These are phyloP conservation scores for Pichia cabralensis DNA, from an alignment of 805 yeast species.

Conservation along the genomic window DNA sequence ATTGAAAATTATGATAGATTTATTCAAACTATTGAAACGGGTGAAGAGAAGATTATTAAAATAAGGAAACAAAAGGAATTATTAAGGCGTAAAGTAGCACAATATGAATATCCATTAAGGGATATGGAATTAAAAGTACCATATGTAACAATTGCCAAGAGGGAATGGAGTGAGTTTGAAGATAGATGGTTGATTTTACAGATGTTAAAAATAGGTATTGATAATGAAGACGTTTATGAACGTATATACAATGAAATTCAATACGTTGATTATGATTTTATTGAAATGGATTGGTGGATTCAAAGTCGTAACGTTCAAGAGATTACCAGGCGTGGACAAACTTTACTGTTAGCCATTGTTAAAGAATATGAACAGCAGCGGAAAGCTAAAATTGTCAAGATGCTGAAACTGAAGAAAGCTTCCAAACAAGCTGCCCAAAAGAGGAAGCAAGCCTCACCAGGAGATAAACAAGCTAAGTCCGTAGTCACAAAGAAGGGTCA, in stretches of 20 bases:
- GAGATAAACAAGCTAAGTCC: too few species aligned
- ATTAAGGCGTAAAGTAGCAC: constrained; percentile 62
- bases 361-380: constrained; percentile 58
- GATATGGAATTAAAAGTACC: constrained; percentile 67
- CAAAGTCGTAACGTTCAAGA: constrained; percentile 72
- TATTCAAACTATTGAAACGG: constrained; percentile 70
- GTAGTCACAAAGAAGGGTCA: too few species aligned
- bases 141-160: constrained; percentile 44
- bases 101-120: constrained; percentile 60
- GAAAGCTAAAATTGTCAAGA: too few species aligned
- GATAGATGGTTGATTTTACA: constrained; percentile 81
- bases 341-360: constrained; percentile 64
- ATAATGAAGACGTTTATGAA: constrained; percentile 70
- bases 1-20: constrained; percentile 87
- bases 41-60: constrained; percentile 73
- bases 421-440: too few species aligned
- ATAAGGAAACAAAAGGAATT: constrained; percentile 66
- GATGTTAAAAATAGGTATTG: constrained; percentile 72
- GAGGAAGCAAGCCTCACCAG: too few species aligned
- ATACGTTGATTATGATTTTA: constrained; percentile 17
- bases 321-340: constrained; percentile 69
- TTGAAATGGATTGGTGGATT: constrained; percentile 59
- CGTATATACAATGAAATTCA: constrained; percentile 65
- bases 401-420: too few species aligned
- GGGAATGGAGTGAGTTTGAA: constrained; percentile 77